phyloP scores from a whole-genome alignment of 1,284 basidiomycete genomes.

The Ceratobasidium sp. region DNA sequence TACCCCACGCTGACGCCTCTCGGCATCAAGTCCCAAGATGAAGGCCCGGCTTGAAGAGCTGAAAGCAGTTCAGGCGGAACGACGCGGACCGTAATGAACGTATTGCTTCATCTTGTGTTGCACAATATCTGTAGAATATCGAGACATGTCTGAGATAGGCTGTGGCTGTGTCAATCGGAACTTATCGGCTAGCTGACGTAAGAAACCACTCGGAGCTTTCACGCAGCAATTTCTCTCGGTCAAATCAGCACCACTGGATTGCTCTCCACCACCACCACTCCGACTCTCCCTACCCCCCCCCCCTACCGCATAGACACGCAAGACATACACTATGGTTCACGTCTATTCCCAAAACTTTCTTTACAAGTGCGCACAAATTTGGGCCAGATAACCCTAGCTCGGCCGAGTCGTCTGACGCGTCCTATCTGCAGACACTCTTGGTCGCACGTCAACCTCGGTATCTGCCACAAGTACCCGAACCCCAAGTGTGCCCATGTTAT shows the following conservation, averaged over 20 bases:
- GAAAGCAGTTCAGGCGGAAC: slow-evolving; percentile 52
- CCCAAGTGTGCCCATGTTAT: slow-evolving; percentile 90
- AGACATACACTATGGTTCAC: slow-evolving; percentile 45
- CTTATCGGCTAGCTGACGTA: slow-evolving; percentile 27
- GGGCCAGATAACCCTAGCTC: slow-evolving; percentile 1
- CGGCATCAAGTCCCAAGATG: slow-evolving; percentile 73
- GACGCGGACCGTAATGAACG: slow-evolving; percentile 40
- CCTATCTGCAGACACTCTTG: slow-evolving; percentile 70
- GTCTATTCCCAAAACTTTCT: slow-evolving; percentile 49
- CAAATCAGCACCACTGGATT: slow-evolving; percentile 14
- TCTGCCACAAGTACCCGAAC: slow-evolving; percentile 97
- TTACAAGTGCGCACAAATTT: slow-evolving; percentile 47
- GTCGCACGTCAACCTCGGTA: slow-evolving; percentile 84
- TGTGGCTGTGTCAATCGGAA: slow-evolving; percentile 18
- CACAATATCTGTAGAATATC: background rate
- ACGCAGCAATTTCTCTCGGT: slow-evolving; percentile 34
- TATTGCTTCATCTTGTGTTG: background rate
- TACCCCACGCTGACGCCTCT: slow-evolving; percentile 47
- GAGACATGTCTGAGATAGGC: background rate
- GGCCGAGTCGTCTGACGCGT: slow-evolving; percentile 12
- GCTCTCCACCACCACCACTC: slow-evolving; percentile 18
- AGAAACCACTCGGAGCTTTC: slow-evolving; percentile 14
- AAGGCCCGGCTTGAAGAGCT: slow-evolving; percentile 77
- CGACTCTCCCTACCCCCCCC: slow-evolving; percentile 17
- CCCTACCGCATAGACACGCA: slow-evolving; percentile 24